These are phyloP conservation scores for Pichia cabralensis DNA, from an alignment of 805 yeast genomes.

Conservation along the genomic window DNA sequence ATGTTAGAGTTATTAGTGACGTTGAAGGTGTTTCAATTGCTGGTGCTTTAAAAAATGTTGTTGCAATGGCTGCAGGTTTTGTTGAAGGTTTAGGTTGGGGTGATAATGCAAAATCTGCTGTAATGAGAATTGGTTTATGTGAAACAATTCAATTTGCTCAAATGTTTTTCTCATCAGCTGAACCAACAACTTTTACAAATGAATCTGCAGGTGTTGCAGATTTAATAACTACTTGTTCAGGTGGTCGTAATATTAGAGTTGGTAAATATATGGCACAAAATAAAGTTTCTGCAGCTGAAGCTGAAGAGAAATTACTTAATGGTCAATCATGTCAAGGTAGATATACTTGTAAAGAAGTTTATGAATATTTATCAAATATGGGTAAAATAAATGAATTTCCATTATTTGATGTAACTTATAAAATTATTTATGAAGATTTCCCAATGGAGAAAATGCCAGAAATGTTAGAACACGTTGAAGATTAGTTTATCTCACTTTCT, in stretches of 20 bases:
- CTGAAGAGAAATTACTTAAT: conserved; percentile 78
- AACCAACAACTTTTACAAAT: conserved; percentile 74
- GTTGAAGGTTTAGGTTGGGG: conserved; percentile 99
- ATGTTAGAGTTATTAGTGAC: conserved; percentile 84
- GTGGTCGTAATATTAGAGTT: conserved; percentile 93
- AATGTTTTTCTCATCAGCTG: conserved; percentile 66
- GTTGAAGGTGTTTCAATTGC: conserved; percentile 95
- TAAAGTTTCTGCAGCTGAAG: conserved; percentile 65
- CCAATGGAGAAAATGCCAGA: conserved; percentile 69
- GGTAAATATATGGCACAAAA: conserved; percentile 79
- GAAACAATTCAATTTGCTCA: conserved; percentile 85
- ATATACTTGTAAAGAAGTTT: conserved; percentile 83
- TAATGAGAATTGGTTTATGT: conserved; percentile 89
- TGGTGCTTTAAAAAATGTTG: conserved; percentile 94
- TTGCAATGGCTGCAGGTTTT: conserved; percentile 93
- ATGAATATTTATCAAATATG: conserved; percentile 58
- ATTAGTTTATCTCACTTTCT: no score
- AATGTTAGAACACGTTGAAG: conserved; percentile 40
- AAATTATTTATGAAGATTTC: conserved; percentile 67
- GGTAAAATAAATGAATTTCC: conserved; percentile 65
- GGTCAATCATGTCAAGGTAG: conserved; percentile 98
- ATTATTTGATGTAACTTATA: conserved; percentile 67
- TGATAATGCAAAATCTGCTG: conserved; percentile 95
- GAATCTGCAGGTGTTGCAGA: conserved; percentile 98
- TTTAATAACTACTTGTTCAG: conserved; percentile 92